Percentiles rank a stretch among this genome's conserved stretches.
Conservation (phyloP, 23 red algal genomes). For the Rhodosorus marinus region DNA sequence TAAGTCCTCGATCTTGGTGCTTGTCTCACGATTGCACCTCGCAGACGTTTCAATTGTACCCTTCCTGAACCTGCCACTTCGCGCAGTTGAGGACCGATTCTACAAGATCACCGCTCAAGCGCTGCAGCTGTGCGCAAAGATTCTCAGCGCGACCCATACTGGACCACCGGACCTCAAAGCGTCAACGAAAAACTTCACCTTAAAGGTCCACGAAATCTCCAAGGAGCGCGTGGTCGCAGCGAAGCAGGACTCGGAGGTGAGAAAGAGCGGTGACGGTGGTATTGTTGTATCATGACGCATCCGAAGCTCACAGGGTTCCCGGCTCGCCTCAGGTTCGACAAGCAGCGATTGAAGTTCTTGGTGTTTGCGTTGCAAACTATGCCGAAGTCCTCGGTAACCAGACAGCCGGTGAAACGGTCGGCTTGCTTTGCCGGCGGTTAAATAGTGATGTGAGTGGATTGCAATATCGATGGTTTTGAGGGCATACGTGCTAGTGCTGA, state of each 20-base stretch:
- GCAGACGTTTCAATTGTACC: no score
- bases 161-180: slow-evolving; percentile 8
- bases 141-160: slow-evolving; percentile 17
- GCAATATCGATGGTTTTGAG: no score
- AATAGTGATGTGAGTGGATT: no score
- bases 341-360: not conserved
- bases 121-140: slow-evolving; percentile 19
- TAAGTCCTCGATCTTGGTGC: no score
- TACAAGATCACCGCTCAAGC: slow-evolving; percentile 63
- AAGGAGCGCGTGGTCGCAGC: slow-evolving; percentile 19
- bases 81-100: slow-evolving; percentile 35
- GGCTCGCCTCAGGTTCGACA: no score
- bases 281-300: no score
- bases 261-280: slow-evolving; percentile 29
- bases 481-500: no score
- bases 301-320: no score
- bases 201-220: slow-evolving; percentile 29
- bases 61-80: no score
- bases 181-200: slow-evolving; percentile 5
- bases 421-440: no score
- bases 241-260: slow-evolving; percentile 81
- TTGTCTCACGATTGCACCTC: no score
- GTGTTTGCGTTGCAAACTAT: not conserved
- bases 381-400: not conserved
- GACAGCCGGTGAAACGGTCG: no score